A percentile compares a stretch with the other conserved stretches of the same genome.
These are phyloP conservation scores for Scenedesmus sp. DNA, from an alignment of 163 green algal species.

Conservation along the genomic window DNA sequence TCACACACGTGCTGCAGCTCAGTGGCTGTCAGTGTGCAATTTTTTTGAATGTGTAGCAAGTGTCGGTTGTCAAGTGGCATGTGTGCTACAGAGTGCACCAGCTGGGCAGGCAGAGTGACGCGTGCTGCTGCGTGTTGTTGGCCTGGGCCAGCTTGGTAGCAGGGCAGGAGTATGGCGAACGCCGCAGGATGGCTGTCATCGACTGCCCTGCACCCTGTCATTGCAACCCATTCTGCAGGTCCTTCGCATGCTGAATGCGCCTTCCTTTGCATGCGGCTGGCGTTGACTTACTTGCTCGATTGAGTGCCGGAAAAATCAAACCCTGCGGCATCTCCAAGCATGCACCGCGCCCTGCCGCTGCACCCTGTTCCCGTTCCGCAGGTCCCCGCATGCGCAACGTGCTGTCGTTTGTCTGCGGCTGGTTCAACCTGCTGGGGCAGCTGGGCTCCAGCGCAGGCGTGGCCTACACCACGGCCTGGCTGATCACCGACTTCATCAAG, in stretches of 20 bases:
- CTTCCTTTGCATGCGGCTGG: too few species aligned
- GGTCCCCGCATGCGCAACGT: slow-evolving; percentile 37
- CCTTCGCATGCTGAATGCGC: too few species aligned
- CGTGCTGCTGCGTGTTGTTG: too few species aligned
- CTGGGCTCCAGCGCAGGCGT: slow-evolving; percentile 63
- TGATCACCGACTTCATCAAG: slow-evolving; percentile 40
- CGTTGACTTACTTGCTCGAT: too few species aligned
- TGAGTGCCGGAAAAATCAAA: too few species aligned
- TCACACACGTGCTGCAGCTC: background rate
- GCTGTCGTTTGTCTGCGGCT: slow-evolving; percentile 52
- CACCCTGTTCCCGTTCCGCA: background rate
- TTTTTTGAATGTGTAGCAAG: background rate
- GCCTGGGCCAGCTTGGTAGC: background rate
- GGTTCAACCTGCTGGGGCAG: slow-evolving; percentile 62
- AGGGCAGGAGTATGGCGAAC: background rate
- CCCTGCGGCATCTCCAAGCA: too few species aligned
- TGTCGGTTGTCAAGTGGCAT: background rate
- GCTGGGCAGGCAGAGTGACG: too few species aligned
- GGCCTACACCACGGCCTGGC: slow-evolving; percentile 55
- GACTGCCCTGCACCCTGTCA: too few species aligned
- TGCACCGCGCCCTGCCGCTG: background rate
- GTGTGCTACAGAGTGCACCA: too few species aligned
- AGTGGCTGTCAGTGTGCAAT: too few species aligned
- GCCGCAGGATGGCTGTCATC: too few species aligned
- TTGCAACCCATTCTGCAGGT: too few species aligned